phyloP scores from a whole-genome alignment of 129 eudicot species.

The Silybum marianum region DNA sequence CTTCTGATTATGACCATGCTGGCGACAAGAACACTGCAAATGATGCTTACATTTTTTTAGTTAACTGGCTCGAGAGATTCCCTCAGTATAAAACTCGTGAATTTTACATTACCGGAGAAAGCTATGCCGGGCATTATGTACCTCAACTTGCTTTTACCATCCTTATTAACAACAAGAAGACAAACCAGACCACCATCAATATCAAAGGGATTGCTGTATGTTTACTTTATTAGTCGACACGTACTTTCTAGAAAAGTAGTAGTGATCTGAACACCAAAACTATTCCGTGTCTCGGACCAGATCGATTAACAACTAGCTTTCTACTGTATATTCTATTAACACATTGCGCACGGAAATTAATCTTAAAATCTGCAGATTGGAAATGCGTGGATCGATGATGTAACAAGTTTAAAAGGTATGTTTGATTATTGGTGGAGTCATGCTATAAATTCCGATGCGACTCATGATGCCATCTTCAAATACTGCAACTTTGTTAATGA shows the following conservation, averaged over 20 bases:
- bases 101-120: conserved; percentile 54
- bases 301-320: not conserved
- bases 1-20: conserved; percentile 38
- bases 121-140: conserved; percentile 62
- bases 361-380: conserved; percentile 41
- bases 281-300: not conserved
- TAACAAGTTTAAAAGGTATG: conserved; percentile 27
- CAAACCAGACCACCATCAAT: conserved; percentile 46
- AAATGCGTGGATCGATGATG: conserved; percentile 47
- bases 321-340: not conserved
- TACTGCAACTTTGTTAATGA: conserved; percentile 31
- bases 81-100: conserved; percentile 50
- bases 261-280: no score
- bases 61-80: conserved; percentile 61
- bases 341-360: not conserved
- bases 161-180: conserved; percentile 40
- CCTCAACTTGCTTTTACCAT: conserved; percentile 59
- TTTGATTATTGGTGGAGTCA: conserved; percentile 49
- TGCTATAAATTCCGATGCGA: conserved; percentile 46
- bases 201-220: conserved; percentile 61
- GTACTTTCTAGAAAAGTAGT: not conserved
- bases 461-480: conserved; percentile 36
- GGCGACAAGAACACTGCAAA: conserved; percentile 56
- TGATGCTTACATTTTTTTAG: conserved; percentile 48
- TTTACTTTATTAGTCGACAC: not conserved